Percentiles rank a stretch among this genome's conserved stretches.
These are phyloP conservation scores for Leccinum sublutescens DNA, from an alignment of 768 basidiomycete species.

Conservation along the genomic window DNA sequence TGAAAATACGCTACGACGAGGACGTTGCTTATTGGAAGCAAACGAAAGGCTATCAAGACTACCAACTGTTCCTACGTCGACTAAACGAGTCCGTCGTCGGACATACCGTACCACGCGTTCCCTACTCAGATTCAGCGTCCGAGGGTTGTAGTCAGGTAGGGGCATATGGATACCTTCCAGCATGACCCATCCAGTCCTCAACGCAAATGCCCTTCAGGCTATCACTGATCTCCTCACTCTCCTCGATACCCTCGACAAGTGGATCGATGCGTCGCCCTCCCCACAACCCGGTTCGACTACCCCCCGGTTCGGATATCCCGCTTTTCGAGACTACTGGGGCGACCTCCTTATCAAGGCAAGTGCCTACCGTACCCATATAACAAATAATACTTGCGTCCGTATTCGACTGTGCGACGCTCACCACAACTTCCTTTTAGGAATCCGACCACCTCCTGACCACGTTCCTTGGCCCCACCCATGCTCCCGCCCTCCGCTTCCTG, in stretches of 20 bases:
- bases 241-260: conserved; percentile 62
- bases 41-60: conserved; percentile 71
- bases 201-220: conserved; percentile 36
- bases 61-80: conserved; percentile 69
- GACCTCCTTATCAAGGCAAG: conserved; percentile 71
- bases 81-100: conserved; percentile 55
- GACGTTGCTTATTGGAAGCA: conserved; percentile 73
- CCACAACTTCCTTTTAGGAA: conserved; percentile 37
- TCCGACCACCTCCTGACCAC: conserved; percentile 47
- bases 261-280: conserved; percentile 83
- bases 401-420: not conserved
- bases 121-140: too few relatives aligned
- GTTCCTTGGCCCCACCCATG: conserved; percentile 48
- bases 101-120: too few relatives aligned
- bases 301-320: conserved; percentile 90
- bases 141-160: too few relatives aligned
- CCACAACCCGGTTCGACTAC: conserved; percentile 45
- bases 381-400: not conserved
- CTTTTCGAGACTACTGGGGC: conserved; percentile 81
- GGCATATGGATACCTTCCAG: too few relatives aligned
- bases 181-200: too few relatives aligned
- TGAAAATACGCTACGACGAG: conserved; percentile 66
- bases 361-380: not conserved
- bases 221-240: conserved; percentile 49
- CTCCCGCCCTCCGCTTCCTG: conserved; percentile 55